Base-by-base conservation (phyloP, 129 eudicot genomes). In the Flaveria robusta region DNA sequence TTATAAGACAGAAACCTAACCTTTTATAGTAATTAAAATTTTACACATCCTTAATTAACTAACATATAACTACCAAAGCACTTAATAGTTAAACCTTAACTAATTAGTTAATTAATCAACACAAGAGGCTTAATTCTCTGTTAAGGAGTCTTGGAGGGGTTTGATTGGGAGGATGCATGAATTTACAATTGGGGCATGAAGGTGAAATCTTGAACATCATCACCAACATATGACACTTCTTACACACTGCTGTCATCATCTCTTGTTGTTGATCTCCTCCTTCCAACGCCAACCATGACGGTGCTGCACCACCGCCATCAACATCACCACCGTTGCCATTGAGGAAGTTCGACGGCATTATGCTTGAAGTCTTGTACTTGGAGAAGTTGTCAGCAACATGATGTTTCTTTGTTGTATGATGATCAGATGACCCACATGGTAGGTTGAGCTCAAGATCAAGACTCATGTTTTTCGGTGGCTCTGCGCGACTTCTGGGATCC, bases 211-310 rank as follows among this genome's bases (percentile, higher is more conserved):
- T 92, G 85, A 72, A 73, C 87, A 92, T 88, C 89, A 92, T 89
- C 50, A 92, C 97, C 86, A 92, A 74, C 97, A 92, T 87, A 81
- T 92, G 92, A 76, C 97, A 92, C 81, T 84, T 88, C 77, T 83
- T 86, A 76, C 97, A 92, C 9, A 83, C 97, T 62, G 93, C 89
- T 13, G 97, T 85, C 42, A 92, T 84, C 97, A 92, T 92, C 75
- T 89, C 97, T 76, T 82, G 74, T 77, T 82, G 80, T 70, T 89
- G 82, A 46, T 76, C 82, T 68, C 78, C 87, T 68, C 79, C 88
- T 77, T 82, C 86, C 31, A 74, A 72, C 8, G 85, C 76, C 76
- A 87, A 59, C 91, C 90, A 87, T 14, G 91, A 81, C 1, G 87
- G 88, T 7, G 79, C 81, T 0, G 85, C 81, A 2, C 65, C 62